A percentile compares a stretch with the other conserved stretches of the same genome.
Conservation (phyloP, 805 yeast species). For the Komagataella populi region DNA sequence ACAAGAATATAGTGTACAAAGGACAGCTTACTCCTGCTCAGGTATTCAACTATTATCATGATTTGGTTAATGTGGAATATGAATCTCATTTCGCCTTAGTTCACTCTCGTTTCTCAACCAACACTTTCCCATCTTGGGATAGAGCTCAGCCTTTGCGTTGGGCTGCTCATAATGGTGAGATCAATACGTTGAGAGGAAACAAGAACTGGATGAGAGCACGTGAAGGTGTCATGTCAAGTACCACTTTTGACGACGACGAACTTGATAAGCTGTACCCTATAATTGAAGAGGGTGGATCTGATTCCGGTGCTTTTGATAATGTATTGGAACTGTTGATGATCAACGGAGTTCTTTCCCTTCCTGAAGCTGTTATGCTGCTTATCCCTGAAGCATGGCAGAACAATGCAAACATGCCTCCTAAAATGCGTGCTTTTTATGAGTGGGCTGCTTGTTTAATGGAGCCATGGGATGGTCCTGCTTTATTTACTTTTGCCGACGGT, state of each 20-base stretch:
- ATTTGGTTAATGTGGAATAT: conserved; percentile 79
- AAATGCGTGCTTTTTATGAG: conserved; percentile 89
- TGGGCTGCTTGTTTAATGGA: conserved; percentile 99
- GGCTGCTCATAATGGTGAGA: conserved; percentile 98
- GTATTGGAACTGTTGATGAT: conserved; percentile 84
- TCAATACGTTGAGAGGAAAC: conserved; percentile 93
- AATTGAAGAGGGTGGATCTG: conserved; percentile 97
- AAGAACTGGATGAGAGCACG: conserved; percentile 99
- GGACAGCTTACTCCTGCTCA: conserved; percentile 97
- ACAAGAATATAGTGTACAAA: conserved; percentile 86
- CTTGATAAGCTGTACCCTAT: conserved; percentile 86
- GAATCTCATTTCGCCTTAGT: conserved; percentile 94
- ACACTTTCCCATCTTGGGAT: conserved; percentile 99
- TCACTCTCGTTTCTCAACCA: conserved; percentile 94
- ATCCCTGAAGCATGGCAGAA: conserved; percentile 98
- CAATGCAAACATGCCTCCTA: conserved; percentile 75
- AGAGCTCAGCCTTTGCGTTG: conserved; percentile 96
- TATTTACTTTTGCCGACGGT: conserved; percentile 93
- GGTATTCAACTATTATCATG: conserved; percentile 90
- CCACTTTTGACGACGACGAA: conserved; percentile 70
- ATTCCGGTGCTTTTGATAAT: conserved; percentile 95
- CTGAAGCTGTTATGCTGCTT: conserved; percentile 94
- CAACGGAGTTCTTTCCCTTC: conserved; percentile 83
- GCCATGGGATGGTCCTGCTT: conserved; percentile 99
- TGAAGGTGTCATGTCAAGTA: conserved; percentile 90